These are phyloP conservation scores for Aspergillus cavernicola DNA, from an alignment of 495 filamentous ascomycete species.

Conservation along the genomic window DNA sequence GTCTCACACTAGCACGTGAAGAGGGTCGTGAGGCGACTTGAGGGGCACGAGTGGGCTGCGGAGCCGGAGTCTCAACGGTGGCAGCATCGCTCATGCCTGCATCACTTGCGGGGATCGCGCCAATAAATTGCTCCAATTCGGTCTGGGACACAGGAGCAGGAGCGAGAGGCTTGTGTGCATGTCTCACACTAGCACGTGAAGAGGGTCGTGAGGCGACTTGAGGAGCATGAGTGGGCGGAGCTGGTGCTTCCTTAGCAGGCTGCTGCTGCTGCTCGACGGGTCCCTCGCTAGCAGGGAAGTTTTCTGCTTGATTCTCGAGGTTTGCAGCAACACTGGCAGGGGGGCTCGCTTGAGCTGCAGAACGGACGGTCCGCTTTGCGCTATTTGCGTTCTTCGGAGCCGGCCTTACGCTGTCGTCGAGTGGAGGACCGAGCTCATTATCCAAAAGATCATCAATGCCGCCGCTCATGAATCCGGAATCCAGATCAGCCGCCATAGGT, in stretches of 20 bases:
- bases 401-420: constrained; percentile 29
- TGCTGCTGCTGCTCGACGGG: constrained; percentile 17
- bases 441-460: constrained; percentile 58
- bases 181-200: constrained; percentile 34
- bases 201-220: too few relatives aligned
- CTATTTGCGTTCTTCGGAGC: constrained; percentile 36
- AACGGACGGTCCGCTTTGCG: constrained; percentile 40
- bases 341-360: constrained; percentile 32
- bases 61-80: constrained; percentile 31
- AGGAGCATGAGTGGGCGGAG: too few relatives aligned
- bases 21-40: constrained; percentile 32
- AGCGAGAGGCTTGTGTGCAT: constrained; percentile 37
- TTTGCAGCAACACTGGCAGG: constrained; percentile 22
- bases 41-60: constrained; percentile 24
- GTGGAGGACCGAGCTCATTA: constrained; percentile 44
- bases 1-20: constrained; percentile 34
- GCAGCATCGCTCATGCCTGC: constrained; percentile 37
- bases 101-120: constrained; percentile 54
- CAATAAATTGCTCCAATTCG: constrained; percentile 32
- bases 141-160: constrained; percentile 39
- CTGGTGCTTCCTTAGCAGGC: constrained; percentile 15
- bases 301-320: constrained; percentile 22
- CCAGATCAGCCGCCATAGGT: constrained; percentile 54
- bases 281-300: constrained; percentile 17
- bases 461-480: constrained; percentile 82